A percentile compares a stretch with the other conserved stretches of the same genome.
These are phyloP conservation scores for Peronospora farinosa DNA, from an alignment of 352 stramenopile genomes.

Conservation along the genomic window DNA sequence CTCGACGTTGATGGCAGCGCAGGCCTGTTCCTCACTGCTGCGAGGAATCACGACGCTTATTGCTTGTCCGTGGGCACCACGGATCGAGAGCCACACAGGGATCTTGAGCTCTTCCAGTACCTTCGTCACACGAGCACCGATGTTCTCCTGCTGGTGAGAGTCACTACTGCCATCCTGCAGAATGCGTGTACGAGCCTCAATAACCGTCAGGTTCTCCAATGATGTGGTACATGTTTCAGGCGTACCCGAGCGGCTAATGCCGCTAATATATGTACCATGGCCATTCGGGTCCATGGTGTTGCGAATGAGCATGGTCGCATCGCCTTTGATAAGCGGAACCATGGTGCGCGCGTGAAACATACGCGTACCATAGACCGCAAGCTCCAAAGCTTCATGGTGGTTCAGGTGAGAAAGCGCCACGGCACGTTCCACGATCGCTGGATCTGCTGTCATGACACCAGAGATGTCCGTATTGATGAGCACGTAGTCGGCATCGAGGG, in stretches of 20 bases:
- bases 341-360: slow-evolving; percentile 87
- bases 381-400: slow-evolving; percentile 74
- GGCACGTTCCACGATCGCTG: slow-evolving; percentile 66
- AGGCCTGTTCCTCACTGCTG: slow-evolving; percentile 28
- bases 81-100: slow-evolving; percentile 76
- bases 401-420: slow-evolving; percentile 68
- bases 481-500: slow-evolving; percentile 65
- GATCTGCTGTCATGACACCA: slow-evolving; percentile 71
- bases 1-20: slow-evolving; percentile 45
- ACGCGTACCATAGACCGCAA: slow-evolving; percentile 73
- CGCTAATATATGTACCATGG: slow-evolving; percentile 78
- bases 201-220: slow-evolving; percentile 71
- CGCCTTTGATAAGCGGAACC: slow-evolving; percentile 73
- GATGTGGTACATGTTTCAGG: slow-evolving; percentile 77
- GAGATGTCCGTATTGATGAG: slow-evolving; percentile 84
- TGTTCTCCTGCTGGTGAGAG: slow-evolving; percentile 51
- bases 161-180: slow-evolving; percentile 56
- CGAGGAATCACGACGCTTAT: slow-evolving; percentile 70
- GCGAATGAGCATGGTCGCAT: slow-evolving; percentile 78
- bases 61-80: slow-evolving; percentile 70
- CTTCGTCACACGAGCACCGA: slow-evolving; percentile 70
- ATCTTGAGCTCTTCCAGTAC: slow-evolving; percentile 55
- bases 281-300: slow-evolving; percentile 80
- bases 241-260: slow-evolving; percentile 45
- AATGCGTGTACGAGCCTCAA: slow-evolving; percentile 76